Evolutionary conservation across 176 grass and related monocot genomes (phyloP).

Genomic region (Leersia perrieri): DNA sequence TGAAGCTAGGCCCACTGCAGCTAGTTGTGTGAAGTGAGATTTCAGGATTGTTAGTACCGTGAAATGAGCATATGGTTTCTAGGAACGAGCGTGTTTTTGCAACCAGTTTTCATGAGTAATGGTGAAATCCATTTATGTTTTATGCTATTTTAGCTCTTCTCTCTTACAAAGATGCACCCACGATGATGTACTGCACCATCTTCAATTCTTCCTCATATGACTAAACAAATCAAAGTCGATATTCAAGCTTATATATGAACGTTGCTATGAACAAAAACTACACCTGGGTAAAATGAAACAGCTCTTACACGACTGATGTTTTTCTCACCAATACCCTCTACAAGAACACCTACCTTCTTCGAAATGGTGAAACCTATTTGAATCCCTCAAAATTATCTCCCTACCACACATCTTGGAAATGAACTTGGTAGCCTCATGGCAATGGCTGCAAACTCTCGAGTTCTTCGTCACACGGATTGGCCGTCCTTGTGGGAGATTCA

Average conservation of each 20-base stretch:
- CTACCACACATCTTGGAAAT: slow-evolving; percentile 47
- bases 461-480: slow-evolving; percentile 64
- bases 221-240: background rate
- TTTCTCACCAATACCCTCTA: slow-evolving; percentile 64
- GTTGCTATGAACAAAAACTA: slow-evolving; percentile 22
- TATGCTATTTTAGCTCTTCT: background rate
- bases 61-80: background rate
- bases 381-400: slow-evolving; percentile 64
- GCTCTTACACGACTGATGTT: background rate
- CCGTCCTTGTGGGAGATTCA: slow-evolving; percentile 55
- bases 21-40: background rate
- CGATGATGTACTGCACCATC: background rate
- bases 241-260: background rate
- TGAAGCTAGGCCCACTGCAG: background rate
- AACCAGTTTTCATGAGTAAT: background rate
- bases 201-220: background rate
- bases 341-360: slow-evolving; percentile 79
- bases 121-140: slow-evolving; percentile 3
- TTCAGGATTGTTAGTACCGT: background rate
- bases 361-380: slow-evolving; percentile 78
- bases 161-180: background rate
- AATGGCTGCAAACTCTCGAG: slow-evolving; percentile 61
- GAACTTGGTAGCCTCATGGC: slow-evolving; percentile 71
- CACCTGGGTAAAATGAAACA: background rate
- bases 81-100: background rate